Evolutionary conservation across 2,329 filamentous ascomycete species (phyloP).

Genomic region (Colletotrichum tabaci): DNA sequence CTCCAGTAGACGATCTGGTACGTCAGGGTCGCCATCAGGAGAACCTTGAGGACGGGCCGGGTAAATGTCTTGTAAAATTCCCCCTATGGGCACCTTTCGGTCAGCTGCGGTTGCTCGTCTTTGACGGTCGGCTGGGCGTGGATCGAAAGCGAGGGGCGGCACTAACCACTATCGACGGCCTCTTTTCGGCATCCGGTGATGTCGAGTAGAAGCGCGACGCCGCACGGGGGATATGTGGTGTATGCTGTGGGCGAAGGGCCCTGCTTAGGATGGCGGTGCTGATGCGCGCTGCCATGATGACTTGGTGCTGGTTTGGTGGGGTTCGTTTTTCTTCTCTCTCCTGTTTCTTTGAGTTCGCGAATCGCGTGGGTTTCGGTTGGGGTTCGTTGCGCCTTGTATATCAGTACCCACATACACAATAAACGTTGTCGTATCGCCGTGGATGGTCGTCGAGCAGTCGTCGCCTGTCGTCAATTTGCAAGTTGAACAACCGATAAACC

Average conservation of each 20-base stretch:
- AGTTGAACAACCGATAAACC: not conserved
- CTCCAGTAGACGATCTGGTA: constrained; percentile 84
- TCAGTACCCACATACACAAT: too few relatives aligned
- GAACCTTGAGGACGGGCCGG: constrained; percentile 80
- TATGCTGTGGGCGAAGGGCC: constrained; percentile 25
- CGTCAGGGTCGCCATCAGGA: constrained; percentile 81
- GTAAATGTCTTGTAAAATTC: constrained; percentile 83
- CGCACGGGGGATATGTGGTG: constrained; percentile 12
- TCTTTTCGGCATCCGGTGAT: constrained; percentile 29
- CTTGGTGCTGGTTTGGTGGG: not conserved
- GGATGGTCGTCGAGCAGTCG: not conserved
- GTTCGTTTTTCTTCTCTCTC: not conserved
- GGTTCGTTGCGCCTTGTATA: not conserved
- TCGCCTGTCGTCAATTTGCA: not conserved
- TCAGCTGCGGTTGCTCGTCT: not conserved
- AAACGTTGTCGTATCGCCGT: not conserved
- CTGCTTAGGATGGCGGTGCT: constrained; percentile 23
- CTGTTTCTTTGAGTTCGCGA: too few relatives aligned
- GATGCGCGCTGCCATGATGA: constrained; percentile 32
- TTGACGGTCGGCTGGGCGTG: not conserved
- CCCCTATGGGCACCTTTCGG: constrained; percentile 57
- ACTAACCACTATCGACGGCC: constrained; percentile 38
- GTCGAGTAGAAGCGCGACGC: constrained; percentile 29
- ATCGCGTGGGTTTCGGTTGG: not conserved
- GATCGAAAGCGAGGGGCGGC: not conserved